These are phyloP conservation scores for Erodium maritimum DNA, from an alignment of 345 rosid genomes.

Conservation along the genomic window DNA sequence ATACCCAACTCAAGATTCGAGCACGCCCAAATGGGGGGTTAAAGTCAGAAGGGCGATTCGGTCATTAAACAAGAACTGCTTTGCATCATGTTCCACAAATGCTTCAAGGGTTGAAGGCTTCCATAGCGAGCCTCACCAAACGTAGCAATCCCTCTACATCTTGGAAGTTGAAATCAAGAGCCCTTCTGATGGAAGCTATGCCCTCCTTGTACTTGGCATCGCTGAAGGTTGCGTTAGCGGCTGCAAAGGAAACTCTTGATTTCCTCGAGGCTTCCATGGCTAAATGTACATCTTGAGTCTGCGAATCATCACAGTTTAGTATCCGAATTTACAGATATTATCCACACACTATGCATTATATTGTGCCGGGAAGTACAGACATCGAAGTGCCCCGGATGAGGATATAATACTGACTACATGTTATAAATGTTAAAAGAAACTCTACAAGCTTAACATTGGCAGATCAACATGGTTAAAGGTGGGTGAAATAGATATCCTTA, in stretches of 20 bases:
- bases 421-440: no score
- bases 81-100: no score
- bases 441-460: no score
- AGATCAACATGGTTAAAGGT: no score
- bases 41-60: no score
- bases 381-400: not conserved
- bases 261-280: slow-evolving; percentile 98
- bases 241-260: slow-evolving; percentile 54
- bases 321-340: slow-evolving; percentile 1
- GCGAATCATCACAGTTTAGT: slow-evolving; percentile 19
- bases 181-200: slow-evolving; percentile 51
- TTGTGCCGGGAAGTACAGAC: not conserved
- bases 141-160: slow-evolving; percentile 72
- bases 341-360: slow-evolving; percentile 2
- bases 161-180: slow-evolving; percentile 92
- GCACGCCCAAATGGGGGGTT: no score
- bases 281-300: slow-evolving; percentile 67
- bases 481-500: no score
- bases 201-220: slow-evolving; percentile 51
- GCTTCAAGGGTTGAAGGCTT: slow-evolving; percentile 57
- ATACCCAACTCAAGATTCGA: slow-evolving; percentile 10
- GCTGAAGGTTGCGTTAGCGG: slow-evolving; percentile 36
- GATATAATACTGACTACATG: no score
- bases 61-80: no score
- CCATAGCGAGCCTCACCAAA: slow-evolving; percentile 73